Conservation (phyloP, 164 flowering plant species). For the Sextonia rubra region DNA sequence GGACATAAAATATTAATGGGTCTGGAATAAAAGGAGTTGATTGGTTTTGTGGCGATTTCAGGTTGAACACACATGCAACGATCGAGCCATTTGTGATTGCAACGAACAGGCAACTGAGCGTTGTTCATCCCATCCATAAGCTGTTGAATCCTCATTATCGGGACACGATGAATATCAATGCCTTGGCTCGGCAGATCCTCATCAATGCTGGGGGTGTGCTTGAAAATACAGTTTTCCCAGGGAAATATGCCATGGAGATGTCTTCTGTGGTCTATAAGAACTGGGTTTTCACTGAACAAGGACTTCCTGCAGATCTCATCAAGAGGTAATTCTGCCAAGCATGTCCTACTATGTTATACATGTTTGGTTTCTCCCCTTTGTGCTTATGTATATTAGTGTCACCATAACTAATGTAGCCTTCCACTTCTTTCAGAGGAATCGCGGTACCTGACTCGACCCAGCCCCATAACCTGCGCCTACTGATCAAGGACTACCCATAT, state of each 20-base stretch:
- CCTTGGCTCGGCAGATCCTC: conserved; percentile 73
- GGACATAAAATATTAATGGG: too few species aligned
- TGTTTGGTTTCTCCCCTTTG: background rate
- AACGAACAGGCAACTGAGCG: conserved; percentile 72
- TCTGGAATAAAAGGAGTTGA: background rate
- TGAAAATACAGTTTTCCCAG: conserved; percentile 79
- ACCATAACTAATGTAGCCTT: background rate
- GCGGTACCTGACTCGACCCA: conserved; percentile 52
- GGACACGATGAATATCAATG: conserved; percentile 88
- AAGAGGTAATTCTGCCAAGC: conserved; percentile 45
- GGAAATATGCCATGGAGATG: conserved; percentile 70
- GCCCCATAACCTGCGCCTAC: conserved; percentile 59
- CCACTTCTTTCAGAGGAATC: conserved; percentile 50
- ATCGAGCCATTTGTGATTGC: conserved; percentile 90
- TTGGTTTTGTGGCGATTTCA: conserved; percentile 19
- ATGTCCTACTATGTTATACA: background rate
- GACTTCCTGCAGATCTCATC: conserved; percentile 71
- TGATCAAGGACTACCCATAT: conserved; percentile 79
- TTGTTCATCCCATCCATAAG: conserved; percentile 76
- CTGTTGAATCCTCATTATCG: conserved; percentile 86
- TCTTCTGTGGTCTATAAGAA: conserved; percentile 57
- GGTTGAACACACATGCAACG: conserved; percentile 85
- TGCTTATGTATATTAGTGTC: background rate
- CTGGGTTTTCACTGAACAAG: conserved; percentile 77
- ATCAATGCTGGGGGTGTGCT: conserved; percentile 75